phyloP scores from a whole-genome alignment of 2,329 filamentous ascomycete genomes.

The Colletotrichum ledebouriae region DNA sequence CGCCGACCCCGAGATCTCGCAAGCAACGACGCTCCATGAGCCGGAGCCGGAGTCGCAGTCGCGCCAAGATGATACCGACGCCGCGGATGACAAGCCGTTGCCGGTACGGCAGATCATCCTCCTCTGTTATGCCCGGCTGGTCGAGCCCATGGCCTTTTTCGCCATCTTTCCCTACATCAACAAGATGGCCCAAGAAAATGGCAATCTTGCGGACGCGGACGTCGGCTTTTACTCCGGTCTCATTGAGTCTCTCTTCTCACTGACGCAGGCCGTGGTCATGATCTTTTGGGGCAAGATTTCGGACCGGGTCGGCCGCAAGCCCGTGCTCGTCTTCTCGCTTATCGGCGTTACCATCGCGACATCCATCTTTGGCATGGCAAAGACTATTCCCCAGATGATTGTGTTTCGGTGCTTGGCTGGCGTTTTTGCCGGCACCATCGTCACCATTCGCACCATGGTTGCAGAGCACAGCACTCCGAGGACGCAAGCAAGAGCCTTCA shows the following conservation, averaged over 20 bases:
- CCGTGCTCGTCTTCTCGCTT: constrained; percentile 77
- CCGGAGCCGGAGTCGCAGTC: constrained; percentile 21
- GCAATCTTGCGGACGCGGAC: constrained; percentile 71
- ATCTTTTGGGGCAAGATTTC: constrained; percentile 75
- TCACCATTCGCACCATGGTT: constrained; percentile 83
- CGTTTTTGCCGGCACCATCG: constrained; percentile 79
- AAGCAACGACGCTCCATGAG: constrained; percentile 27
- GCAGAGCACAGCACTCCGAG: constrained; percentile 77
- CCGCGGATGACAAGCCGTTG: constrained; percentile 27
- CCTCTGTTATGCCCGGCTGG: constrained; percentile 79
- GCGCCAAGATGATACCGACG: constrained; percentile 6
- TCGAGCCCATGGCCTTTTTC: constrained; percentile 88
- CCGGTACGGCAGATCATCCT: constrained; percentile 71
- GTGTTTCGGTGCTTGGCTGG: constrained; percentile 78
- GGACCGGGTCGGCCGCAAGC: constrained; percentile 79
- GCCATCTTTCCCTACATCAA: constrained; percentile 86
- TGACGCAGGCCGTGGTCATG: constrained; percentile 84
- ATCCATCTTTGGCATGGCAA: constrained; percentile 76
- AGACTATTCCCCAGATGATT: constrained; percentile 80
- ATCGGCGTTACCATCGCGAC: constrained; percentile 72
- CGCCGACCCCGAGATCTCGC: constrained; percentile 28
- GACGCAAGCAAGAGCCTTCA: constrained; percentile 81
- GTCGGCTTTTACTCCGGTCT: constrained; percentile 85
- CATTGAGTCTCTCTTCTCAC: constrained; percentile 80
- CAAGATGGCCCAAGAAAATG: constrained; percentile 79